Evolutionary conservation across 441 rosid species (phyloP).

Genomic region (Populus hybrid): DNA sequence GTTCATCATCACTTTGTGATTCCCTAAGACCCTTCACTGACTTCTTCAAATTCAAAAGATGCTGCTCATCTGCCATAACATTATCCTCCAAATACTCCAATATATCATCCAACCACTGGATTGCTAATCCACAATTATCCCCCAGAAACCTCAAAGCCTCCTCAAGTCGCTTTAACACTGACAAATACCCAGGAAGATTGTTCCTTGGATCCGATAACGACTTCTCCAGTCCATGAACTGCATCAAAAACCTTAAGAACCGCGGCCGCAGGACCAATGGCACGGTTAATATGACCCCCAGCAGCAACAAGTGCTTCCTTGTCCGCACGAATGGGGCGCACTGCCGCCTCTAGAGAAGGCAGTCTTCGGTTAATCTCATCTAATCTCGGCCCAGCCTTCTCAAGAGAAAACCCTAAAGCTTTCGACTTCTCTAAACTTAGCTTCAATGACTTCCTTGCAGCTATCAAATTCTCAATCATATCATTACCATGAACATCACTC

Average conservation of each 20-base stretch:
- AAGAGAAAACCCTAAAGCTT: conserved; percentile 52
- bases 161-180: conserved; percentile 78
- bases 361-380: conserved; percentile 70
- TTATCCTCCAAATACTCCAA: conserved; percentile 95
- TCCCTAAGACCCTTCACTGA: conserved; percentile 62
- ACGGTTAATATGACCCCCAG: conserved; percentile 89
- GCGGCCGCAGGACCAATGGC: conserved; percentile 99
- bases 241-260: conserved; percentile 96
- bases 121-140: conserved; percentile 89
- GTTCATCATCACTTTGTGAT: conserved; percentile 42
- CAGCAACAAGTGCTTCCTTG: conserved; percentile 71
- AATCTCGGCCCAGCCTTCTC: conserved; percentile 67
- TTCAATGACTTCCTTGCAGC: conserved; percentile 65
- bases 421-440: conserved; percentile 78
- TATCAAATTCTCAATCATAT: conserved; percentile 45
- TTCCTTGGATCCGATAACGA: conserved; percentile 78
- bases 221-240: conserved; percentile 92
- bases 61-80: conserved; percentile 66
- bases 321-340: conserved; percentile 94
- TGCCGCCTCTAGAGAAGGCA: conserved; percentile 71
- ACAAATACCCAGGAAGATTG: conserved; percentile 77
- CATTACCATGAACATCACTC: not conserved
- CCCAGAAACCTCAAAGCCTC: conserved; percentile 91
- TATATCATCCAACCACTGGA: conserved; percentile 98
- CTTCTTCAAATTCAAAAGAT: conserved; percentile 64